Percentiles rank a stretch among this genome's conserved stretches.
phyloP scores from a whole-genome alignment of 2,329 filamentous ascomycete species.

The Cercospora berteroae region DNA sequence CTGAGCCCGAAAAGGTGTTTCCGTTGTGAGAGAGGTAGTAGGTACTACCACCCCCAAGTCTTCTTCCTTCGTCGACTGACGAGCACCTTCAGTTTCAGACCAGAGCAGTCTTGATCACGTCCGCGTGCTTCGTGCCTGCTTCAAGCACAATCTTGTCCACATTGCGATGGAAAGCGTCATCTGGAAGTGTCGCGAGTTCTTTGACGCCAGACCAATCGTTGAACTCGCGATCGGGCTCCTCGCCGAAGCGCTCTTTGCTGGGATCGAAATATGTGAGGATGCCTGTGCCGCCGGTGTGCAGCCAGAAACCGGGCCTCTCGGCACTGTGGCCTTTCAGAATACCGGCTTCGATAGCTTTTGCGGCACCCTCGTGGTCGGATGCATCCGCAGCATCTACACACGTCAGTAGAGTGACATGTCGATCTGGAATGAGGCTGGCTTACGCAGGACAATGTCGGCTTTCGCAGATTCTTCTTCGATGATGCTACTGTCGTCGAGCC shows the following conservation, averaged over 20 bases:
- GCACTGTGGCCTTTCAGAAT: constrained; percentile 49
- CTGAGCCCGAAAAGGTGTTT: too few relatives aligned
- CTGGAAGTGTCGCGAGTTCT: constrained; percentile 53
- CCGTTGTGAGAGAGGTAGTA: too few relatives aligned
- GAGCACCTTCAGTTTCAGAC: too few relatives aligned
- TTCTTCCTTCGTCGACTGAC: too few relatives aligned
- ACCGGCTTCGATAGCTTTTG: constrained; percentile 52
- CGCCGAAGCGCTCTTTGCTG: constrained; percentile 49
- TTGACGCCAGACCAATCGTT: constrained; percentile 60
- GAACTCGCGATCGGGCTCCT: constrained; percentile 46
- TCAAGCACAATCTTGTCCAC: constrained; percentile 67
- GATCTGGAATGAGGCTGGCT: constrained; percentile 8
- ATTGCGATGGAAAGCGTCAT: constrained; percentile 61
- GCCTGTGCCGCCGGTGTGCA: constrained; percentile 59
- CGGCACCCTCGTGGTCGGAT: constrained; percentile 48
- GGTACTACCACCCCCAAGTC: too few relatives aligned
- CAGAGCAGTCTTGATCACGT: constrained; percentile 60
- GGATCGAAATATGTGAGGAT: constrained; percentile 55
- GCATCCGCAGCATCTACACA: constrained; percentile 46
- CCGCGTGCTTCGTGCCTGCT: constrained; percentile 45
- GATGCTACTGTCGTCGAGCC: constrained; percentile 47
- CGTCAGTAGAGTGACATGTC: neutral
- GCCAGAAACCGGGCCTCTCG: constrained; percentile 38
- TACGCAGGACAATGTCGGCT: constrained; percentile 53
- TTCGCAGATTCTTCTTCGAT: constrained; percentile 49